Evolutionary conservation across 2,329 filamentous ascomycete species (phyloP).

Genomic region (Bimuria novae-zelandiae): DNA sequence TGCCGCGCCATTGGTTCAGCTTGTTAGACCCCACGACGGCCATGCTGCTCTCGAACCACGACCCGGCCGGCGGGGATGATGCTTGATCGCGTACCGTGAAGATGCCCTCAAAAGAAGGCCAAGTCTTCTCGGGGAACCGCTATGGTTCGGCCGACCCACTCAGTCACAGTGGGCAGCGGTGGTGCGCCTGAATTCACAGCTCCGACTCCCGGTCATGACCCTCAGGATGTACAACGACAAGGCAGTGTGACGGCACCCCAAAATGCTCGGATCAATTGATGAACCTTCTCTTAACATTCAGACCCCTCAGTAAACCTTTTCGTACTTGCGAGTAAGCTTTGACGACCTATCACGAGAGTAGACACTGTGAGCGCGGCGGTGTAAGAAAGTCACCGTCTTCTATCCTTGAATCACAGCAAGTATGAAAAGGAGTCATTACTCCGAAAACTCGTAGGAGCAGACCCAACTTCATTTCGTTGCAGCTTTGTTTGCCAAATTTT

Average conservation of each 20-base stretch:
- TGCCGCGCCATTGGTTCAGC: not conserved
- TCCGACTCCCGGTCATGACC: slow-evolving; percentile 4
- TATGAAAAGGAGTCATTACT: not conserved
- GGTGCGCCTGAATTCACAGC: slow-evolving; percentile 12
- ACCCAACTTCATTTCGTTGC: not conserved
- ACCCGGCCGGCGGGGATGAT: not conserved
- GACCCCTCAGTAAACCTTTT: slow-evolving; percentile 15
- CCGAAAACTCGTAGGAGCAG: not conserved
- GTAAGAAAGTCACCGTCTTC: not conserved
- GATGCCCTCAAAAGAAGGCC: slow-evolving; percentile 8
- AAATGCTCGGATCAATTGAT: slow-evolving; percentile 15
- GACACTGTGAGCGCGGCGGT: slow-evolving; percentile 3
- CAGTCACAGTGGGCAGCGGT: not conserved
- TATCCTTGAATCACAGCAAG: not conserved
- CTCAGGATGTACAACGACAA: slow-evolving; percentile 2
- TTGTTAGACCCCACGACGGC: slow-evolving; percentile 1
- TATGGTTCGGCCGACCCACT: not conserved
- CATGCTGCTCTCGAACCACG: not conserved
- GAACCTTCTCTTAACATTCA: slow-evolving; percentile 4
- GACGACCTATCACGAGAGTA: not conserved
- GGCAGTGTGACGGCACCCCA: slow-evolving; percentile 1
- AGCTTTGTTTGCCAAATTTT: not conserved
- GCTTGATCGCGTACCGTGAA: slow-evolving; percentile 6
- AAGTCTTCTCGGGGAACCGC: slow-evolving; percentile 10
- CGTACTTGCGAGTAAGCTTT: slow-evolving; percentile 6